phyloP scores from a whole-genome alignment of 495 filamentous ascomycete genomes.

The Aspergillus diversus region DNA sequence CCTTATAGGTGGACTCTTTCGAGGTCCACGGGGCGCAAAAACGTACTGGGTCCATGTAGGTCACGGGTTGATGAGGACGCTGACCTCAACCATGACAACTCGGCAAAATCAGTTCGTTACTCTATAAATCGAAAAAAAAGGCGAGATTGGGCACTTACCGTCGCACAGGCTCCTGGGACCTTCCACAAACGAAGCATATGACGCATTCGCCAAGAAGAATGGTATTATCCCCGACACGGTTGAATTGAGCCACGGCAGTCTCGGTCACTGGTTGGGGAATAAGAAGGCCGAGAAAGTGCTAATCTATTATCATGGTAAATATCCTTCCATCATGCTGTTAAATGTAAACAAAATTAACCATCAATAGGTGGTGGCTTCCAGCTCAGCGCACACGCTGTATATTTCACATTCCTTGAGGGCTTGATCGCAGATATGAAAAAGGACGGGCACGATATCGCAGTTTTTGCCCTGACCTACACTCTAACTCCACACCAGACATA shows the following conservation, averaged over 20 bases:
- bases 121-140: neutral
- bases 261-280: neutral
- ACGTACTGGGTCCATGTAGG: neutral
- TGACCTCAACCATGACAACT: neutral
- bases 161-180: neutral
- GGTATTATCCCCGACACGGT: neutral
- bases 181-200: neutral
- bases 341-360: no score
- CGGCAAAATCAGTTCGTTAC: neutral
- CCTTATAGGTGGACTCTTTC: neutral
- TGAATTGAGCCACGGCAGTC: neutral
- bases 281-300: neutral
- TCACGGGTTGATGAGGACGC: neutral
- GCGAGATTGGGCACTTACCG: neutral
- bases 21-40: neutral
- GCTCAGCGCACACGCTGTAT: neutral
- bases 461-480: neutral
- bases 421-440: neutral
- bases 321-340: no score
- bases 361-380: neutral
- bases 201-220: neutral
- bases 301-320: neutral
- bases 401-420: neutral
- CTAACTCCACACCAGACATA: neutral
- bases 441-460: neutral